Evolutionary conservation across 2,329 filamentous ascomycete genomes (phyloP).

Genomic region (Aspergillus pseudoglaucus): DNA sequence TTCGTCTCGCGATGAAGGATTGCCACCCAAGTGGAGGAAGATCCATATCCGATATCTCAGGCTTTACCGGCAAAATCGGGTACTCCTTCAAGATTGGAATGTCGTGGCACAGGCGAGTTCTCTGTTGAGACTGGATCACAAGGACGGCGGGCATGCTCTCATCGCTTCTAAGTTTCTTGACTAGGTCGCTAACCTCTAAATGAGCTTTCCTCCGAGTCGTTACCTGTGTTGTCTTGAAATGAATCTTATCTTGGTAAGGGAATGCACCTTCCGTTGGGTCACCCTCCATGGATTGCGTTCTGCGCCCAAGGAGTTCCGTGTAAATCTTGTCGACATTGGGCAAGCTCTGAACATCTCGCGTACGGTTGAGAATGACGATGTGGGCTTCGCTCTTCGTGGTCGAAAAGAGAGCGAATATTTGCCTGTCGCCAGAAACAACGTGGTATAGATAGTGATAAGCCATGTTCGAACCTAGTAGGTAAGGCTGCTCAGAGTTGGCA

Average conservation of each 20-base stretch:
- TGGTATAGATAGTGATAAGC: conserved; percentile 91
- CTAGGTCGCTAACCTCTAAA: conserved; percentile 75
- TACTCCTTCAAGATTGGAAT: conserved; percentile 78
- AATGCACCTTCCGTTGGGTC: conserved; percentile 75
- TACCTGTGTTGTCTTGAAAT: conserved; percentile 80
- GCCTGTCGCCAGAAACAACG: conserved; percentile 79
- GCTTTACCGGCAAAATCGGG: conserved; percentile 72
- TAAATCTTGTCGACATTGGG: conserved; percentile 91
- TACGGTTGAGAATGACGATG: conserved; percentile 79
- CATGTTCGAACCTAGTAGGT: conserved; percentile 67
- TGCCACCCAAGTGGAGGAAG: conserved; percentile 94
- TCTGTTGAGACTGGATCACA: conserved; percentile 84
- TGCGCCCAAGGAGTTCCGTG: conserved; percentile 60
- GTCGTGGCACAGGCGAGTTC: conserved; percentile 72
- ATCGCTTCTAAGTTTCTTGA: conserved; percentile 86
- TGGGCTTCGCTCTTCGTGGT: conserved; percentile 72
- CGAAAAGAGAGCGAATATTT: conserved; percentile 91
- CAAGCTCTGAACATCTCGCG: conserved; percentile 73
- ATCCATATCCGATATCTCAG: conserved; percentile 76
- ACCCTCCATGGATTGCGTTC: conserved; percentile 59
- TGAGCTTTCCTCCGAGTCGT: conserved; percentile 85
- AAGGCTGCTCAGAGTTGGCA: conserved; percentile 61
- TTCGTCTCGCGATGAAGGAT: conserved; percentile 72
- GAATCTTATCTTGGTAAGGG: conserved; percentile 75
- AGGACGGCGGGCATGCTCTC: conserved; percentile 74